A percentile compares a stretch with the other conserved stretches of the same genome.
These are phyloP conservation scores for Tricholomella constricta DNA, from an alignment of 768 basidiomycete species.

Conservation along the genomic window DNA sequence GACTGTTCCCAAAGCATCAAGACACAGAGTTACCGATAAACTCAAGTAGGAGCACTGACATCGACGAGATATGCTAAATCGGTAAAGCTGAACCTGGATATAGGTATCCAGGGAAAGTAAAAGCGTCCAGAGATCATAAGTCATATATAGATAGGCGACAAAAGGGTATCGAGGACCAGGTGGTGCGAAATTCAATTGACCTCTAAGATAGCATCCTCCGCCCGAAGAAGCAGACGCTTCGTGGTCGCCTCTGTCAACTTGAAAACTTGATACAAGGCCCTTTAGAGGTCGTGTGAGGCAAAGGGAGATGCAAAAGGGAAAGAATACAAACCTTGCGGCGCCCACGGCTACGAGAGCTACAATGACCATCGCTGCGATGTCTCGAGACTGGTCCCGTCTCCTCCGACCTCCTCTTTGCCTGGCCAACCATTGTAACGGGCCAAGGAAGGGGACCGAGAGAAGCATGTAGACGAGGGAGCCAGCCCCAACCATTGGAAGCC, in stretches of 20 bases:
- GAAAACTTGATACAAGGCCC: constrained; percentile 74
- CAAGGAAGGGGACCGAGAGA: constrained; percentile 60
- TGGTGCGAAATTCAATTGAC: constrained; percentile 44
- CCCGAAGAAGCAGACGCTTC: constrained; percentile 63
- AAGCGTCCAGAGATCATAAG: too few species aligned
- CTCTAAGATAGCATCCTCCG: constrained; percentile 82
- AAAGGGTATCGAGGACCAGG: too few species aligned
- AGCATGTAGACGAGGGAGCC: constrained; percentile 76
- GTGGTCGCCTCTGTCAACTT: constrained; percentile 58
- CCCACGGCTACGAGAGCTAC: constrained; percentile 62
- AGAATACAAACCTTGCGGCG: constrained; percentile 52
- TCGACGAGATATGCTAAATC: too few species aligned
- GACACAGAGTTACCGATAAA: too few species aligned
- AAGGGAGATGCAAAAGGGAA: neutral
- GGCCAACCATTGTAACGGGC: constrained; percentile 70
- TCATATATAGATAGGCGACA: too few species aligned
- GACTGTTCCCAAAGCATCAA: too few species aligned
- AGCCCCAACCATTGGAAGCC: constrained; percentile 77
- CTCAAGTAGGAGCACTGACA: too few species aligned
- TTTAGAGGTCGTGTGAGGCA: constrained; percentile 29
- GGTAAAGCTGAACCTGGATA: too few species aligned
- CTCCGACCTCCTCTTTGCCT: constrained; percentile 60
- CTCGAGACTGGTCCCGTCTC: constrained; percentile 57
- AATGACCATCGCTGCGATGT: constrained; percentile 68
- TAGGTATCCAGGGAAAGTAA: too few species aligned